Evolutionary conservation across 208 protist genomes (phyloP), one percentile per base, ranked within the genome.

Genomic region (Leishmania martiniquensis): DNA sequence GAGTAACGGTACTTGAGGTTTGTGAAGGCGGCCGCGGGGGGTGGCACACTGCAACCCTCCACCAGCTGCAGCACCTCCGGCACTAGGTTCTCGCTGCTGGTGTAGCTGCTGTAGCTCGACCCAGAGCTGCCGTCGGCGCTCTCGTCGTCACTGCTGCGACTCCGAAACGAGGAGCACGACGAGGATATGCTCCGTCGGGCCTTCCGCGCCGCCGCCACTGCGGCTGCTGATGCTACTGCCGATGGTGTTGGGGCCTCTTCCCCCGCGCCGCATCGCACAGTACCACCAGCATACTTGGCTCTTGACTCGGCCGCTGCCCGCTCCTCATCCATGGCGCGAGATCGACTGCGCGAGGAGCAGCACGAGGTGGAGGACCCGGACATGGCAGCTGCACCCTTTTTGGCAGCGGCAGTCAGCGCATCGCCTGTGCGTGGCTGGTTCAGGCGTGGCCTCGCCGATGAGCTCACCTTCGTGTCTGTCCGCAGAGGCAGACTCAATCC

Each of bases 1-100:
- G 51, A 42, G 70, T 85, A 83, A 51, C 89, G 88, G 63, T 88
- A 91, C 45, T 78, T 75, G 52, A 95, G 72, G 77, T 93, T 88
- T 1, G 80, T 66, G 79, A 95, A 95, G 71, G 80, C 76, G 6
- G 65, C 65, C 32, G 72, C 76, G 12, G 91, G 87, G 32, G 87
- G 89, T 9, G 84, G 77, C 17, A 73, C 74, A 54, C 79, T 81
- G 82, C 85, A 91, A 37, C 89, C 91, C 34, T 81, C 77, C 62
- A 87, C 88, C 47, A 92, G 80, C 32, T 83, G 85, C 32, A 95
- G 75, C 55, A 79, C 76, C 75, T 83, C 84, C 13, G 67, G 79
- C 47, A 84, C 70, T 52, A 80, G 57, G 44, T 68, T 74, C 37
- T 75, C 82, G 60, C 44, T 62, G 75, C 75, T 83, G 72, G 69